Evolutionary conservation across 495 filamentous ascomycete genomes (phyloP), one percentile per base, ranked within the genome.

Genomic region (Aspergillus bertholletiae): DNA sequence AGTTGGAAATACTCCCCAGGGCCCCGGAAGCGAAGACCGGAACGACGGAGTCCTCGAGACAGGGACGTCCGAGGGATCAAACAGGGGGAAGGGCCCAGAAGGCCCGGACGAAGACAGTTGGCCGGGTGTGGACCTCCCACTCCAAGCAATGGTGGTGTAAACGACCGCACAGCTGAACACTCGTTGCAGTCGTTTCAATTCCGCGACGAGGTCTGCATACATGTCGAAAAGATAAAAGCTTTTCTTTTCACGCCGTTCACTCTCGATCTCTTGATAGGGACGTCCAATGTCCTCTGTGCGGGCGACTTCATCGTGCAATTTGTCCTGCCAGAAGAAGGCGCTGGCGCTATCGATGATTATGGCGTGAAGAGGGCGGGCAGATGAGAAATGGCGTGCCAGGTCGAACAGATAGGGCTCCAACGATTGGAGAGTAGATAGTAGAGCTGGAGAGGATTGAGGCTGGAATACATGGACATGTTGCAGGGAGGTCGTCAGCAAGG

Each of bases 241-340:
- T 9, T 57, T 55, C 37, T 65, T 67, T 37, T 59, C 44, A 18
- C 57, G 49, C 0, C 74, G 71, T 13, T 68, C 54, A 9, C 52
- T 39, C 40, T 74, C 69, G 39, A 70, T 56, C 8, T 76, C 73
- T 11, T 59, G 59, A 13, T 45, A 51, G 23, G 68, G 40, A 8
- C 60, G 63, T 30, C 71, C 70, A 28, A 74, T 73, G 18, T 75
- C 70, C 45, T 73, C 71, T 0, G 67, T 64, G 35, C 74, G 65
- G 21, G 73, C 63, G 23, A 73, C 62, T 50, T 80, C 76, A 30
- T 80, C 80, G 9, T 71, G 70, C 12, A 80, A 60, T 34, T 78
- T 75, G 30, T 81, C 78, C 60, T 80, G 75, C 78, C 80, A 84
- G 59, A 79, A 69, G 60, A 86, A 88, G 5, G 83, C 76, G 28